Conservation (phyloP, 768 basidiomycete species). For the Tricholomella constricta region DNA sequence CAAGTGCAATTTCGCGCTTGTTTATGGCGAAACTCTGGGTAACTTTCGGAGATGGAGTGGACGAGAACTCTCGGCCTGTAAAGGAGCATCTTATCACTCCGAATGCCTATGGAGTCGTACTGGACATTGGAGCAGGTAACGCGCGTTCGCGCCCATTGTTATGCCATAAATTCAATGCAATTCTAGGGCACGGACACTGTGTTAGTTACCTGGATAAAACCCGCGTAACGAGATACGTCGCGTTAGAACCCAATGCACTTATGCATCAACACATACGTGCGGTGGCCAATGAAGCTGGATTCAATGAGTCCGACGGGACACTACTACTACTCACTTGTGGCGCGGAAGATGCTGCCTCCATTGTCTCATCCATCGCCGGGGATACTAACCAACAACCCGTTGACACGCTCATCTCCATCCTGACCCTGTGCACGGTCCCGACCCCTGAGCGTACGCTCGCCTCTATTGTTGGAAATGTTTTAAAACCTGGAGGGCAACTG, state of each 20-base stretch:
- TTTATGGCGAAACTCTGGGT: constrained; percentile 66
- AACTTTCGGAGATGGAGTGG: constrained; percentile 46
- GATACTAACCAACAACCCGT: constrained; percentile 30
- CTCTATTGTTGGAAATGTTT: constrained; percentile 48
- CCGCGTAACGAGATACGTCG: constrained; percentile 64
- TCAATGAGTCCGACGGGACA: constrained; percentile 38
- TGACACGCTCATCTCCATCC: constrained; percentile 65
- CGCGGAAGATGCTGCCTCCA: constrained; percentile 56
- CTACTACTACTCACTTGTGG: constrained; percentile 63
- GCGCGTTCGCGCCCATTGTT: not conserved
- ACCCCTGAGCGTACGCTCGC: constrained; percentile 49
- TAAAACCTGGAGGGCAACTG: constrained; percentile 65
- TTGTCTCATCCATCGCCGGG: constrained; percentile 38
- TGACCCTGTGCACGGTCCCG: constrained; percentile 69
- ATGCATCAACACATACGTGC: constrained; percentile 63
- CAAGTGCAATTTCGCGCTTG: constrained; percentile 45
- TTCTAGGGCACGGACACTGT: constrained; percentile 63
- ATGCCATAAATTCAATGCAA: not conserved
- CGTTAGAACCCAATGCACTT: constrained; percentile 66
- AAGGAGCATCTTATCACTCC: constrained; percentile 54
- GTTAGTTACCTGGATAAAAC: constrained; percentile 56
- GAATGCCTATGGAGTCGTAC: constrained; percentile 58
- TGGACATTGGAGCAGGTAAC: constrained; percentile 42
- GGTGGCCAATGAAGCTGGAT: constrained; percentile 52
- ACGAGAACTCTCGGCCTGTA: constrained; percentile 39